These are phyloP conservation scores for Pleurotus salmoneostramineus DNA, from an alignment of 768 basidiomycete species.

Conservation along the genomic window DNA sequence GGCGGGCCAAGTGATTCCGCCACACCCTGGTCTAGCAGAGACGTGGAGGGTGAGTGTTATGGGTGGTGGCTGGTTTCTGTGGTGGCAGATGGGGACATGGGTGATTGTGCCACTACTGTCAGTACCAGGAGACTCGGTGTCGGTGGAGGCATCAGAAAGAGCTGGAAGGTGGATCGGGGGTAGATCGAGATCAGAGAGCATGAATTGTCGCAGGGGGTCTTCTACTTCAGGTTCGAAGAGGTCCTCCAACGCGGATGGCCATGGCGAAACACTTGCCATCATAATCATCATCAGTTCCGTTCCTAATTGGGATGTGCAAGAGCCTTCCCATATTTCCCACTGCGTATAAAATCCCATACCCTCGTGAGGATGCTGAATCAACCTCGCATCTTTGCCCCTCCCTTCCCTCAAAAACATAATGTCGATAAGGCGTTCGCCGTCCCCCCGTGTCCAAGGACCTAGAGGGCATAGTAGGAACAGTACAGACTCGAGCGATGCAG, in stretches of 20 bases:
- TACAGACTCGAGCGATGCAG: not conserved
- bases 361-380: not conserved
- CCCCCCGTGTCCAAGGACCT: not conserved
- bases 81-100: constrained; percentile 33
- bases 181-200: constrained; percentile 20
- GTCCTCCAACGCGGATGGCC: constrained; percentile 43
- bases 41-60: constrained; percentile 53
- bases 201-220: constrained; percentile 62
- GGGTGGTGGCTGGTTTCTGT: constrained; percentile 15
- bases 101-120: constrained; percentile 21
- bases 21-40: constrained; percentile 85
- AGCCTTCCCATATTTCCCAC: not conserved
- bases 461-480: not conserved
- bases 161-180: constrained; percentile 22
- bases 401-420: not conserved
- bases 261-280: too few species aligned
- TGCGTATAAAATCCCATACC: not conserved
- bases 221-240: constrained; percentile 37
- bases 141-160: constrained; percentile 15
- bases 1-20: constrained; percentile 90
- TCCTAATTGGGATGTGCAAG: too few species aligned
- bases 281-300: too few species aligned
- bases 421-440: not conserved
- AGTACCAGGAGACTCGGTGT: too few species aligned
- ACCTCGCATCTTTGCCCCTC: not conserved